Evolutionary conservation across 345 rosid genomes (phyloP).

Genomic region (Murraya koenigii): DNA sequence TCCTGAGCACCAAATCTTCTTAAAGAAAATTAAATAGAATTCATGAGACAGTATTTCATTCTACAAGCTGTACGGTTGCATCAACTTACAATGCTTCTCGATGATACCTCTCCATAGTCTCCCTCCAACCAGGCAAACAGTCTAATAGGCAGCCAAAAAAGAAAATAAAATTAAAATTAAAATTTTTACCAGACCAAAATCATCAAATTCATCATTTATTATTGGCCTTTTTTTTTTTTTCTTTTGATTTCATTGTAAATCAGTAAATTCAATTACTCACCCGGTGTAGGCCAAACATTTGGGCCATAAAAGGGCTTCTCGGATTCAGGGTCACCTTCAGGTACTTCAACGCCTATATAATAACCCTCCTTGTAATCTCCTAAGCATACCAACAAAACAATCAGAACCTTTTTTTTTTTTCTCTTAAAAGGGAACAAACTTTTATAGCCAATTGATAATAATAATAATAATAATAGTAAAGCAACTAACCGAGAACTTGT

Average conservation of each 20-base stretch:
- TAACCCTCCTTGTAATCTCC: slow-evolving; percentile 96
- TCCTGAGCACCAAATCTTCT: no score
- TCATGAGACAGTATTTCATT: neutral
- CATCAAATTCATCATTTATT: no score
- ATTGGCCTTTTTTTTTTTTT: no score
- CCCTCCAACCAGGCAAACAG: slow-evolving; percentile 76
- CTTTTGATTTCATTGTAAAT: neutral
- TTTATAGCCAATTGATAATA: neutral
- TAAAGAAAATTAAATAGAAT: neutral
- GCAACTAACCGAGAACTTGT: slow-evolving; percentile 52
- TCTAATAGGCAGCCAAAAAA: slow-evolving; percentile 25
- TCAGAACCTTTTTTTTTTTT: neutral
- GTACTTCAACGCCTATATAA: slow-evolving; percentile 75
- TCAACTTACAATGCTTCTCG: slow-evolving; percentile 60
- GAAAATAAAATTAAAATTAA: neutral
- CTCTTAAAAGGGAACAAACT: neutral
- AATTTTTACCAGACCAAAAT: no score
- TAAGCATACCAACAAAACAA: slow-evolving; percentile 10
- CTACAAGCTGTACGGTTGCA: neutral
- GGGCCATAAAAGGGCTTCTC: slow-evolving; percentile 78
- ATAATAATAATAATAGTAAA: neutral
- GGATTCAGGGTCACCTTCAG: slow-evolving; percentile 58
- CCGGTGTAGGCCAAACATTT: slow-evolving; percentile 73
- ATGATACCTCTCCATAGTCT: slow-evolving; percentile 80
- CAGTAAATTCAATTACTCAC: slow-evolving; percentile 26